Evolutionary conservation across 352 stramenopile genomes (phyloP), one percentile per base, ranked within the genome.

Genomic region (Peronospora destructor): DNA sequence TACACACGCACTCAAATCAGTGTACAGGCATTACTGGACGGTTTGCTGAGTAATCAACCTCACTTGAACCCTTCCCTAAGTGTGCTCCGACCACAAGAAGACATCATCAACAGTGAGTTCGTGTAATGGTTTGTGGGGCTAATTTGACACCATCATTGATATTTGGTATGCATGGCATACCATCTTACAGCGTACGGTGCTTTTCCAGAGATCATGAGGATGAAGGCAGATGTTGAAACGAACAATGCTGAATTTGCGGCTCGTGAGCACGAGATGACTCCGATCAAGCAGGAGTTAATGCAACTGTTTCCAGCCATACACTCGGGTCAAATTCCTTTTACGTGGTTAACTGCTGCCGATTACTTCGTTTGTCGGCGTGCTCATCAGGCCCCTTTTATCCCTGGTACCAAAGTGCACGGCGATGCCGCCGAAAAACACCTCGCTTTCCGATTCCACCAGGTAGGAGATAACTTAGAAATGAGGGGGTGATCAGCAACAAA

Each of bases 1-100:
- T 90, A 89, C 65, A 75, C 67, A 13, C 78, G 81, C 36, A 92
- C 81, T n/a, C 81, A 92, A 53, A 37, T 86, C 12, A 92, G 81
- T 56, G 78, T 73, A 10, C 73, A 87, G 54, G 68, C 75, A 29
- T 46, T 92, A 26, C 59, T 92, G 13, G 56, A 39, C 1, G 73
- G 67, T 2, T 59, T 92, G 39, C 49, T 87, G 6, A 46, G 45
- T 3, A 61, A 63, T 25, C 46, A 80, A 12, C 56, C 42, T 4
- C 59, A 73, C 5, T 25, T 84, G 19, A 48, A 41, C 6, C 74
- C 69, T 32, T 52, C 33, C 4, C 59, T 91, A 7, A 54, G 77
- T 28, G 73, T 91, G 23, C 56, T 91, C 3, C 68, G 73, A n/a
- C 62, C 68, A 1, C 62, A 87, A 46, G 53, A 57, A 17, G 78